A percentile compares a stretch with the other conserved stretches of the same genome.
phyloP scores from a whole-genome alignment of 192 early-diverging fungal genomes.

The Endogone sp. region DNA sequence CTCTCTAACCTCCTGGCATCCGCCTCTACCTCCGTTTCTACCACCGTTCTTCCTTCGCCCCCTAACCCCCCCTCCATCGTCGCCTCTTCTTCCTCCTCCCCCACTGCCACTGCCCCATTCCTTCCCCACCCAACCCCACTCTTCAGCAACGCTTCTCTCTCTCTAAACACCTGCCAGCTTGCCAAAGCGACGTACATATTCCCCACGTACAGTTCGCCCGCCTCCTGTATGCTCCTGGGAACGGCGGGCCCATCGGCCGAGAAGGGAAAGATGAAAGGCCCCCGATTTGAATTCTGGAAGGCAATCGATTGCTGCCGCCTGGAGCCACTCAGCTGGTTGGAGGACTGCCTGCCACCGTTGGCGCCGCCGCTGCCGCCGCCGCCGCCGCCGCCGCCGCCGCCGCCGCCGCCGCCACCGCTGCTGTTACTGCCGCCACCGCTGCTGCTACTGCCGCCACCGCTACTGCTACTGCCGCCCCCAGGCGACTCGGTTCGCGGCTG shows the following conservation, averaged over 20 bases:
- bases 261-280: constrained; percentile 45
- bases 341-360: background rate
- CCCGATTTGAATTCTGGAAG: background rate
- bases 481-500: background rate
- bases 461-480: no score
- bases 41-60: constrained; percentile 6
- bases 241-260: constrained; percentile 29
- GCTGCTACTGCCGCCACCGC: no score
- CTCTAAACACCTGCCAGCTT: constrained; percentile 40
- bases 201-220: constrained; percentile 42
- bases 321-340: background rate
- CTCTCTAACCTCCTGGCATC: constrained; percentile 33
- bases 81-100: constrained; percentile 12
- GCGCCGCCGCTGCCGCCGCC: no score
- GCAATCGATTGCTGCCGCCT: background rate
- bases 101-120: constrained; percentile 5
- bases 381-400: no score
- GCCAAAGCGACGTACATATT: constrained; percentile 44
- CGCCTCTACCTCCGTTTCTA: constrained; percentile 21
- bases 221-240: constrained; percentile 44
- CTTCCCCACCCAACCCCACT: background rate
- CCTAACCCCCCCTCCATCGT: background rate
- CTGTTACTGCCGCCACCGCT: no score
- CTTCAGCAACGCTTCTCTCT: constrained; percentile 24
- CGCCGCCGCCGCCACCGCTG: no score